These are phyloP conservation scores for Umbelopsis vinacea DNA, from an alignment of 192 early-diverging fungal species.

Conservation along the genomic window DNA sequence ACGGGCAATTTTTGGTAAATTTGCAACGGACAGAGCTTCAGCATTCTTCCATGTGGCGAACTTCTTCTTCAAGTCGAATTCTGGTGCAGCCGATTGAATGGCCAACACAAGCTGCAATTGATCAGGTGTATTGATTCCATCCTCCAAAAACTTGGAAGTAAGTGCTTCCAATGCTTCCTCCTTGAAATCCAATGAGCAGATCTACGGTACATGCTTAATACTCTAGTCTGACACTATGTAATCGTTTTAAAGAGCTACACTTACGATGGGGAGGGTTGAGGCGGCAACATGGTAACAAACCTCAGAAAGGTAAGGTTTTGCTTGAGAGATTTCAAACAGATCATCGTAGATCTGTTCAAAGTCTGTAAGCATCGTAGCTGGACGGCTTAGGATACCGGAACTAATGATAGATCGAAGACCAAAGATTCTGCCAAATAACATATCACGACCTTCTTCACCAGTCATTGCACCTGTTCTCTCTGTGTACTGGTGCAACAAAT, in stretches of 20 bases:
- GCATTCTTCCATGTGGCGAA: constrained; percentile 39
- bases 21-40: constrained; percentile 38
- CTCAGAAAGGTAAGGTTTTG: constrained; percentile 85
- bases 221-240: neutral
- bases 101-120: constrained; percentile 55
- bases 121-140: constrained; percentile 55
- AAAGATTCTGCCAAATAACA: constrained; percentile 91
- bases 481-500: constrained; percentile 70
- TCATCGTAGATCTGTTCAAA: constrained; percentile 68
- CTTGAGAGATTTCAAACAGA: constrained; percentile 67
- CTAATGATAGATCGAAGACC: constrained; percentile 82
- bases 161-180: constrained; percentile 46
- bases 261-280: constrained; percentile 56
- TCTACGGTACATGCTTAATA: neutral
- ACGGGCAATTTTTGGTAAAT: constrained; percentile 32
- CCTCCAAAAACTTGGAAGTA: constrained; percentile 42
- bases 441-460: constrained; percentile 88
- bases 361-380: constrained; percentile 70
- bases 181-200: constrained; percentile 24
- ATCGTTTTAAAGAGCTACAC: neutral
- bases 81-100: constrained; percentile 44
- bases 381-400: constrained; percentile 73
- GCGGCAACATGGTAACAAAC: constrained; percentile 75
- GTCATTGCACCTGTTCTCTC: constrained; percentile 68
- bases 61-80: constrained; percentile 27